phyloP scores from a whole-genome alignment of 768 basidiomycete species.

The Auricularia sp. region DNA sequence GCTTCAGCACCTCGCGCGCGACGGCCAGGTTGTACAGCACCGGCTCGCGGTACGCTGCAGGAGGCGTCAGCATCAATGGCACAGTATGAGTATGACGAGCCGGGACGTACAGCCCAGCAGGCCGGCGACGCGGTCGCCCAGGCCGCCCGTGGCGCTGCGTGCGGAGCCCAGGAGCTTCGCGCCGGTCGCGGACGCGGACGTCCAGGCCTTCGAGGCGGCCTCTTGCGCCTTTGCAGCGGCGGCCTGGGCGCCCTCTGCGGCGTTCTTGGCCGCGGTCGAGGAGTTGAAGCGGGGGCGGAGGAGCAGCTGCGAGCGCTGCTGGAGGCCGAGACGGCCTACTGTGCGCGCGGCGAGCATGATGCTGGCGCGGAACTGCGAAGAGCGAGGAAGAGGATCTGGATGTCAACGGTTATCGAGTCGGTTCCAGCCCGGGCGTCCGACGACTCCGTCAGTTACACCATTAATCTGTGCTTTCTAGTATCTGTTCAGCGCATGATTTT shows the following conservation, averaged over 20 bases:
- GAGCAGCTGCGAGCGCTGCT: background rate
- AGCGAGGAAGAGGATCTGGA: too few relatives aligned
- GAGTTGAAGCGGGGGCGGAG: conserved; percentile 1
- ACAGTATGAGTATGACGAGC: background rate
- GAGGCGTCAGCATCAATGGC: background rate
- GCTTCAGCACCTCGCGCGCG: conserved; percentile 62
- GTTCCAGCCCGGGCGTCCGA: too few relatives aligned
- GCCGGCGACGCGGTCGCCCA: conserved; percentile 31
- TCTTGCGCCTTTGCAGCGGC: conserved; percentile 44
- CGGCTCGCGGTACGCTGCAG: conserved; percentile 63
- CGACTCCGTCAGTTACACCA: too few relatives aligned
- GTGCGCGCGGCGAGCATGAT: background rate
- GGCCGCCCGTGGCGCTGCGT: conserved; percentile 36
- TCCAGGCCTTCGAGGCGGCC: conserved; percentile 60
- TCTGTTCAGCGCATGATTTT: too few relatives aligned
- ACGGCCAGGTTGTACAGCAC: conserved; percentile 72
- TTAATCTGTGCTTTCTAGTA: too few relatives aligned
- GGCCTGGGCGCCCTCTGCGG: conserved; percentile 7
- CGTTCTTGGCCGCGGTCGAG: conserved; percentile 3
- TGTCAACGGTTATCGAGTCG: too few relatives aligned
- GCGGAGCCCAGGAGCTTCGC: conserved; percentile 42
- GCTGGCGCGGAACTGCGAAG: too few relatives aligned
- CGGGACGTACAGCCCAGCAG: conserved; percentile 39
- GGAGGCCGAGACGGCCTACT: background rate
- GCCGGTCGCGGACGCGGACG: conserved; percentile 46